Base-by-base conservation (phyloP, 1,139 yeast genomes). In the Ogataea hybrid region DNA sequence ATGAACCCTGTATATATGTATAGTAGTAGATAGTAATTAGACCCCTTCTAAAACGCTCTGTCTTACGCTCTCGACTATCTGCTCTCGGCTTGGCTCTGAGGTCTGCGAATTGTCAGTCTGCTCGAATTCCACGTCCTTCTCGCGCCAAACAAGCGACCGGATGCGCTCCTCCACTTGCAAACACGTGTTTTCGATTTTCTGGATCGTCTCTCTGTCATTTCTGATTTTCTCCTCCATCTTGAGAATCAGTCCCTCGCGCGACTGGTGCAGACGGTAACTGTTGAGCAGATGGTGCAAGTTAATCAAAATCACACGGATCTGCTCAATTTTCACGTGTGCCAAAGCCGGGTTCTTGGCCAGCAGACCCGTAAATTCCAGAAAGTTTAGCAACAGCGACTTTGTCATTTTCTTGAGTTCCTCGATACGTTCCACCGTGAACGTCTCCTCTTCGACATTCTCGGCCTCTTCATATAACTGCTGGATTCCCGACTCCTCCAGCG, bases 211-310 rank as follows among this genome's bases (percentile, higher is more conserved):
- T 33, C 59, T 56, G 47, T 75, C 75, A 21, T 61, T 53, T 22
- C 65, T 68, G 28, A 77, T 72, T 50, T 75, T 75, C 37, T 70
- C 70, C 48, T 69, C 70, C 46, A 77, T 62, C 41, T 71, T 63
- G 69, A 76, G 67, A 25, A 77, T 77, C 52, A 77, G 61, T 46
- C 76, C 73, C 49, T 77, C 83, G 44, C 83, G 59, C n/a, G 79
- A 74, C 53, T 77, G 83, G 55, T 77, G 82, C 4, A 80, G 73
- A 48, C 83, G 63, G 53, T 77, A 77, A 6, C 79, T 73, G 56
- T 77, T 77, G 39, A 77, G 59, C 27, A 77, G 63, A 58, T 77
- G 82, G 54, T 77, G 79, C 37, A 77, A 68, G 54, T 77, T 77
- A 47, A 77, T 75, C 42, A 77, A 59, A 10, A 77, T 66, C 18